Conservation (phyloP, 192 early-diverging fungal species). For the Helicostylum pulchrum region DNA sequence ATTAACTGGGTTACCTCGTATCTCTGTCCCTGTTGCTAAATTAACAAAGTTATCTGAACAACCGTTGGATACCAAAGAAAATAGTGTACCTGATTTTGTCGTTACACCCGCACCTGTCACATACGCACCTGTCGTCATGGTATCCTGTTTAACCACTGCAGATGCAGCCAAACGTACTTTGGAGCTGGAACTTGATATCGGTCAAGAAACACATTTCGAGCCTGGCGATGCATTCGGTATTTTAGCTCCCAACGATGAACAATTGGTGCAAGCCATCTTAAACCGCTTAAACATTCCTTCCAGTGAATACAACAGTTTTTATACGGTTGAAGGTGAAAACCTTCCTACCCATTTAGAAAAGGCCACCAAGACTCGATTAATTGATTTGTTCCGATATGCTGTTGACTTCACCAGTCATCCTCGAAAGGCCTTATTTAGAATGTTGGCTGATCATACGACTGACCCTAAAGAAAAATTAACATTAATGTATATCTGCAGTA, state of each 20-base stretch:
- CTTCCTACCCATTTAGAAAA: conserved; percentile 53
- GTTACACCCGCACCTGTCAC: conserved; percentile 45
- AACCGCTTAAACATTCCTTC: conserved; percentile 51
- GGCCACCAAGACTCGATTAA: conserved; percentile 42
- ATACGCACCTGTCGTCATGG: conserved; percentile 48
- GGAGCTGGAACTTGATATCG: conserved; percentile 54
- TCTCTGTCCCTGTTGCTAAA: conserved; percentile 46
- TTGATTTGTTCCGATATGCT: conserved; percentile 69
- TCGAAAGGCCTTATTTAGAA: conserved; percentile 78
- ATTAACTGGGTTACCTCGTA: conserved; percentile 58
- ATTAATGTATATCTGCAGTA: conserved; percentile 78
- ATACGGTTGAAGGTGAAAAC: conserved; percentile 43
- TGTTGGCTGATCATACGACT: conserved; percentile 76
- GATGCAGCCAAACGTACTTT: conserved; percentile 75
- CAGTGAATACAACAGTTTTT: conserved; percentile 30
- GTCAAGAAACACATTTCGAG: conserved; percentile 35
- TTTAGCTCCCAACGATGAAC: conserved; percentile 78
- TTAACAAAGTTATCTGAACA: conserved; percentile 23
- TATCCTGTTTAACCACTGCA: conserved; percentile 57
- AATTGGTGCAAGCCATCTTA: conserved; percentile 65
- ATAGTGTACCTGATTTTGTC: conserved; percentile 40
- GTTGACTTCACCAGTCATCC: conserved; percentile 73
- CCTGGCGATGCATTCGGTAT: conserved; percentile 89
- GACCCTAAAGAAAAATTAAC: conserved; percentile 68
- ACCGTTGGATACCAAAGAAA: neutral